Evolutionary conservation across 257 asterid species (phyloP), one percentile per base, ranked within the genome.

Genomic region (Leonotis leonurus): DNA sequence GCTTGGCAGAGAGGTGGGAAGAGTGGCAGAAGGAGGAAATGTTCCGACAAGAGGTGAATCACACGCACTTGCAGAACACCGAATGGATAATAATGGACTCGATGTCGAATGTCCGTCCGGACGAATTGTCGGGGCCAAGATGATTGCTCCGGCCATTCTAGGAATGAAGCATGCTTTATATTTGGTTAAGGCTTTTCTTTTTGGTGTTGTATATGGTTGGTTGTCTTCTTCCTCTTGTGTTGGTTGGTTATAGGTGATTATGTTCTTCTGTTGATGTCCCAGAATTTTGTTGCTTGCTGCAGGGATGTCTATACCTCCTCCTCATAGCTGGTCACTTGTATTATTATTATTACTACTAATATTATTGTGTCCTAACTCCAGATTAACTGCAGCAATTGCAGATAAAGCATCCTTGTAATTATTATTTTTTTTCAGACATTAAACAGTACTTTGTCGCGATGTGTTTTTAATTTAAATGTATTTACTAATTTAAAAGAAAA

Each of bases 1-100:
- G 97, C n/a, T 75, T 89, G 71, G 95, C 94, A 0, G 95, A 89
- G 90, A 81, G 90, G 72, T 89, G 97, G 97, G 97, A 89, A 51
- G 97, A 89, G 62, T 89, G 97, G 97, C 95, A 89, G 73, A 83
- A 83, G 78, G 95, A 85, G 50, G 97, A 89, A 69, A 75, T 86
- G 82, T 80, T 81, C 86, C 73, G 94, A 3, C 95, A 81, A 46
- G 95, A 87, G 36, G 69, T 69, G 43, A 81, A 50, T 66, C 79
- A 77, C 27, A 37, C 63, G 17, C 86, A 61, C 33, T 73, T 78
- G 29, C 80, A 86, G 11, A 68, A 60, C 64, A 70, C 80, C 11
- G 83, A 81, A 30, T 85, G 94, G 97, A 75, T 87, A 9, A 81
- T 87, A 11, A 70, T 75, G 12, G 92, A 85, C 52, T 85, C 97